A percentile compares a stretch with the other conserved stretches of the same genome.
phyloP scores from a whole-genome alignment of 2,329 filamentous ascomycete genomes.

The Fusarium sp. region DNA sequence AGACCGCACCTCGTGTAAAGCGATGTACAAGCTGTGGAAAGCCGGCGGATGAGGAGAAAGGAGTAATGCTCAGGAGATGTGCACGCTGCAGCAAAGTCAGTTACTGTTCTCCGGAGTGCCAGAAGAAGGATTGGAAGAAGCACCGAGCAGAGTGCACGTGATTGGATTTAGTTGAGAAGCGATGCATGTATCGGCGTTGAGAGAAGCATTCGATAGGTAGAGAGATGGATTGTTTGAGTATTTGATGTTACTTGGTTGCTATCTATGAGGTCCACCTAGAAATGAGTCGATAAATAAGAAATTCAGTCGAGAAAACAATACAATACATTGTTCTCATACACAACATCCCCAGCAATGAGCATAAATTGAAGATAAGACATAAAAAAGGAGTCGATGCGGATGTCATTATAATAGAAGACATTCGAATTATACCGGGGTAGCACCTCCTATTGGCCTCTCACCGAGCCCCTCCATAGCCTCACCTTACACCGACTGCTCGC shows the following conservation, averaged over 20 bases:
- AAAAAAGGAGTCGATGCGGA: background rate
- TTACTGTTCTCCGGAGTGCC: constrained; percentile 66
- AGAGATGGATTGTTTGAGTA: background rate
- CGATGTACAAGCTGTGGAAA: constrained; percentile 55
- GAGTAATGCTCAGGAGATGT: constrained; percentile 57
- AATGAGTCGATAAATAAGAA: background rate
- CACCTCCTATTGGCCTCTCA: constrained; percentile 31
- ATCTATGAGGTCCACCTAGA: background rate
- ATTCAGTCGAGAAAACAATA: background rate
- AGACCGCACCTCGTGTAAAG: constrained; percentile 27
- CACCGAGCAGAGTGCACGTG: constrained; percentile 59
- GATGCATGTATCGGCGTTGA: background rate
- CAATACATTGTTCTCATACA: background rate
- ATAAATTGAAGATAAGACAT: background rate
- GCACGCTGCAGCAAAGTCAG: constrained; percentile 56
- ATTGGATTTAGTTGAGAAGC: background rate
- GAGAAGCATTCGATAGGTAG: background rate
- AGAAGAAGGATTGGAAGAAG: constrained; percentile 65
- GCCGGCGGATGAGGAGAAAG: constrained; percentile 45
- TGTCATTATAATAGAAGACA: rapidly evolving
- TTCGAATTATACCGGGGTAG: background rate
- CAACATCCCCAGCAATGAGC: background rate
- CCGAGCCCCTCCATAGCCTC: constrained; percentile 29
- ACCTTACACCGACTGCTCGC: constrained; percentile 40
- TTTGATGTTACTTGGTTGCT: background rate